Conservation (phyloP, 345 rosid genomes). For the Gossypium stocksii region DNA sequence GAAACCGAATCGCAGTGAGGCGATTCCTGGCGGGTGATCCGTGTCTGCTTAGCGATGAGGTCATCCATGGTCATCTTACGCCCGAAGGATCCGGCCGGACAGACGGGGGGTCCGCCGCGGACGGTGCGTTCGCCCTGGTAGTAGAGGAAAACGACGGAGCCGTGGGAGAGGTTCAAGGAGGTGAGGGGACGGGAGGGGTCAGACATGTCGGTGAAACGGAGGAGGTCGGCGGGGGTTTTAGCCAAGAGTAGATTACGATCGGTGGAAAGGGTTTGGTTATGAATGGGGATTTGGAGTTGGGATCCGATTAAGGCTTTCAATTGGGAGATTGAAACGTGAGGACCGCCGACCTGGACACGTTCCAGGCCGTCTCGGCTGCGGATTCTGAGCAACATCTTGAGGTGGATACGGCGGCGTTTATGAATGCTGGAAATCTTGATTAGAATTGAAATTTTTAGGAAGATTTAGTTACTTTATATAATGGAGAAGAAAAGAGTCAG, state of each 20-base stretch:
- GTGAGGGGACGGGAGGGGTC: slow-evolving; percentile 49
- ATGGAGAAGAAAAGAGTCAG: not conserved
- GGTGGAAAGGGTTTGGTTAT: slow-evolving; percentile 71
- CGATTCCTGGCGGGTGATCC: slow-evolving; percentile 53
- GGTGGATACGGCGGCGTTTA: not conserved
- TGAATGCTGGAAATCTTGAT: not conserved
- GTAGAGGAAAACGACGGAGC: not conserved
- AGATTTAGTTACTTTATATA: not conserved
- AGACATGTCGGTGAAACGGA: slow-evolving; percentile 62
- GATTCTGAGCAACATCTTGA: slow-evolving; percentile 71
- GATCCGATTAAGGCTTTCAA: slow-evolving; percentile 69
- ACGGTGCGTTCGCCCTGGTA: not conserved
- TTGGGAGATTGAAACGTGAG: slow-evolving; percentile 50
- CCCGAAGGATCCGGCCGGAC: not conserved
- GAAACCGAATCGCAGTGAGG: slow-evolving; percentile 85
- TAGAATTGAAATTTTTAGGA: too few species aligned
- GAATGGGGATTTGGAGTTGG: slow-evolving; percentile 75
- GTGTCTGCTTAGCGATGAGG: not conserved
- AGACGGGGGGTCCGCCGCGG: not conserved
- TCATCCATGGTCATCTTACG: slow-evolving; percentile 3
- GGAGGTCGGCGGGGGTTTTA: slow-evolving; percentile 50
- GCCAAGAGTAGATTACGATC: slow-evolving; percentile 64
- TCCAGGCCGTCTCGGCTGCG: slow-evolving; percentile 95
- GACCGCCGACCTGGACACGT: slow-evolving; percentile 53
- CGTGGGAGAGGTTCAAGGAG: slow-evolving; percentile 14